Evolutionary conservation across 495 filamentous ascomycete species (phyloP).

Genomic region (Xanthoparmelia taractica): DNA sequence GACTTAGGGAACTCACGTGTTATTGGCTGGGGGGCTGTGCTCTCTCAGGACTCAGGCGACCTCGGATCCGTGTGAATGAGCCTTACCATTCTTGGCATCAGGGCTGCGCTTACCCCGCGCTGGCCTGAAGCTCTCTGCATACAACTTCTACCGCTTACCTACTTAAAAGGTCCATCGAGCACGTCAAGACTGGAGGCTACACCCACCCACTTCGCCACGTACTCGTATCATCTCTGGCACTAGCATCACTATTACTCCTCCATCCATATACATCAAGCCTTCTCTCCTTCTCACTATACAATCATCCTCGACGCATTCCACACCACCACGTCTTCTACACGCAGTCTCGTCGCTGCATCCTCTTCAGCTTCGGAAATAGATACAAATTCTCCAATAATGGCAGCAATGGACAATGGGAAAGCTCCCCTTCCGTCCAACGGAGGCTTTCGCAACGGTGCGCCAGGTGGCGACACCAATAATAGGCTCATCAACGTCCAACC

Average conservation of each 20-base stretch:
- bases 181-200: slow-evolving; percentile 11
- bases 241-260: background rate
- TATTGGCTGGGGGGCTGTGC: no score
- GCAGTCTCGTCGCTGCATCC: slow-evolving; percentile 15
- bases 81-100: slow-evolving; percentile 16
- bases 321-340: slow-evolving; percentile 22
- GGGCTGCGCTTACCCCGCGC: slow-evolving; percentile 11
- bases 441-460: slow-evolving; percentile 17
- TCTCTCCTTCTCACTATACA: background rate
- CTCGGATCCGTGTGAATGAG: background rate
- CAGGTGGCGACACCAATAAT: slow-evolving; percentile 20
- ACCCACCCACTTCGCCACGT: slow-evolving; percentile 2
- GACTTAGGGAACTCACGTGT: no score
- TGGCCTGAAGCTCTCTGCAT: slow-evolving; percentile 2
- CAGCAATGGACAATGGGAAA: slow-evolving; percentile 35
- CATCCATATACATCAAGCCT: slow-evolving; percentile 2
- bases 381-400: slow-evolving; percentile 17
- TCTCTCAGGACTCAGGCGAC: no score
- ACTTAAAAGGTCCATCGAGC: slow-evolving; percentile 14
- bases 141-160: background rate
- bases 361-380: slow-evolving; percentile 4
- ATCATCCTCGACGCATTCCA: background rate
- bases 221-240: slow-evolving; percentile 11
- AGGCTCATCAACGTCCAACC: slow-evolving; percentile 70
- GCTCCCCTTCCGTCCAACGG: slow-evolving; percentile 29